Evolutionary conservation across 2,329 filamentous ascomycete genomes (phyloP), one percentile per base, ranked within the genome.

Genomic region (Epicoccum nigrum): DNA sequence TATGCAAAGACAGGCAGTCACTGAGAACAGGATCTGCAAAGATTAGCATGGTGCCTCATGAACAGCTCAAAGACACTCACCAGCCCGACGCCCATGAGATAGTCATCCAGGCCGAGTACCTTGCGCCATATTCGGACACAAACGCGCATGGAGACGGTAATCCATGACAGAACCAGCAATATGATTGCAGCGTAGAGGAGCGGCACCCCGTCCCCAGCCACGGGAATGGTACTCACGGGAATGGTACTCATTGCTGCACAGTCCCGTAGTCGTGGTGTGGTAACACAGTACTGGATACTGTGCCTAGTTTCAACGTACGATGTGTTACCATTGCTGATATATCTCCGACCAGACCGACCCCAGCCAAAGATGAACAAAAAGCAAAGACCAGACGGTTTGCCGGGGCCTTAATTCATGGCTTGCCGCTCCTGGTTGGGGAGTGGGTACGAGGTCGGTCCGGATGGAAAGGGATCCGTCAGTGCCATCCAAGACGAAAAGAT

Each of bases 1-100:
- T 12, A 63, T 63, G 25, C 60, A 63, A 8, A 63, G 54, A 23
- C 49, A 48, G 16, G 58, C 60, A 21, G 58, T 63, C 11, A 62
- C 53, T 1, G 59, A 51, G 17, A 62, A 62, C 13, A 62, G 43
- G 20, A 56, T 27, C 59, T 63, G 23, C 0, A 11, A 12, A 30
- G n/a, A 27, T 55, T 15, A 55, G 34, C 45, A 8, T 30, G 33
- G 23, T 12, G 16, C 16, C 15, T n/a, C 2, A 20, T 40, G 27
- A 9, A 3, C 9, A 16, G 8, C 17, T 15, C 16, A n/a, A 3
- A 15, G 34, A 34, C 12, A 55, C 59, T 45, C 52, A 63, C 60
- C 25, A 56, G 52, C 30, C 59, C 60, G 11, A 47, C 35, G 2
- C 59, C 19, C 60, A 63, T 63, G 16, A 63, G 33, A 15, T 55